These are phyloP conservation scores for Cyphellophora europaea DNA, from an alignment of 2,329 filamentous ascomycete genomes.

Conservation along the genomic window DNA sequence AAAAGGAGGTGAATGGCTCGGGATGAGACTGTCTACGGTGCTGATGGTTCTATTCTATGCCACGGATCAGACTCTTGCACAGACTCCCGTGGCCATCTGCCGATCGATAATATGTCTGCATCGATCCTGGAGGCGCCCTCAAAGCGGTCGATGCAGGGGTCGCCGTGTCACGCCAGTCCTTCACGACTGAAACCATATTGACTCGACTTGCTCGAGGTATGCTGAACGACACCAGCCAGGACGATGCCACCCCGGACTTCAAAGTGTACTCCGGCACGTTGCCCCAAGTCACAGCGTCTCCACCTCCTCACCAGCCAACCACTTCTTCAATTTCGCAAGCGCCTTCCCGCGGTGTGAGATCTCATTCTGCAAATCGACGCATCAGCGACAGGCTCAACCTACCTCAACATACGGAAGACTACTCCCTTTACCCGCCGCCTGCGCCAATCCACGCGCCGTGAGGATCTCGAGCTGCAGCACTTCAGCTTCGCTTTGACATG, in stretches of 20 bases:
- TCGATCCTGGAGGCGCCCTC: too few relatives aligned
- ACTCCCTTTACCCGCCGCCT: neutral
- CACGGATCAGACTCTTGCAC: neutral
- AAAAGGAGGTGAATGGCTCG: conserved; percentile 6
- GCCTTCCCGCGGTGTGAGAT: conserved; percentile 87
- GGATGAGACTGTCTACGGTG: conserved; percentile 7
- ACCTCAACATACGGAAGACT: neutral
- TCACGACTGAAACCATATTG: too few relatives aligned
- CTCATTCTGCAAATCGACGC: conserved; percentile 49
- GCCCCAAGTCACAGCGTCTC: conserved; percentile 10
- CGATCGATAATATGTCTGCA: neutral
- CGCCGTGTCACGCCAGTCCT: too few relatives aligned
- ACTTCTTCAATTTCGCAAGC: conserved; percentile 74
- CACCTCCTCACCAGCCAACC: conserved; percentile 50
- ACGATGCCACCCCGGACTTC: too few relatives aligned
- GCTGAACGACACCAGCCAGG: too few relatives aligned
- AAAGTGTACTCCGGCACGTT: too few relatives aligned
- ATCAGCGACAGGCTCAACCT: neutral
- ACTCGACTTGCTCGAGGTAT: too few relatives aligned
- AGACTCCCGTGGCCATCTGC: conserved; percentile 1
- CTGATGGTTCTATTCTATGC: conserved; percentile 1
- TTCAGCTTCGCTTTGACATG: too few relatives aligned
- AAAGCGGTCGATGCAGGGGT: too few relatives aligned
- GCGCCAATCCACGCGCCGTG: neutral
- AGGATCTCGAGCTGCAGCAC: neutral